These are phyloP conservation scores for Chaetomium cochliodes DNA, from an alignment of 495 filamentous ascomycete species.

Conservation along the genomic window DNA sequence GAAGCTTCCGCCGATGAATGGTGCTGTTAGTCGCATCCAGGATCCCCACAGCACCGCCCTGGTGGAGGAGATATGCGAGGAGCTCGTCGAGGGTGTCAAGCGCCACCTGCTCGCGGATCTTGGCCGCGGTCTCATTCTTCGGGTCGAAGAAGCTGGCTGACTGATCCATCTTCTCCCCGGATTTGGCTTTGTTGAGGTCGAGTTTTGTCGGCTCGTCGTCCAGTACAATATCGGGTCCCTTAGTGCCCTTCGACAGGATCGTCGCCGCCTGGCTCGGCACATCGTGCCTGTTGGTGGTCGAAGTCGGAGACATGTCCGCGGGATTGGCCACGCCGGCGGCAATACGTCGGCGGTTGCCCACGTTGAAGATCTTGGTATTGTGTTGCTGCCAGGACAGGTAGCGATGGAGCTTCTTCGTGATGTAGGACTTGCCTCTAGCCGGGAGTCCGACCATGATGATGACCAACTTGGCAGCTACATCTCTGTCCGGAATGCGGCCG, in stretches of 20 bases:
- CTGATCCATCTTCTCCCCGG: slow-evolving; percentile 69
- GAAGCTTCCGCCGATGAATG: slow-evolving; percentile 72
- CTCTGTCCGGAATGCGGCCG: slow-evolving; percentile 83
- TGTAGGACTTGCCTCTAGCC: slow-evolving; percentile 93
- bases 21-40: slow-evolving; percentile 98
- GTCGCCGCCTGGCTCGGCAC: slow-evolving; percentile 47
- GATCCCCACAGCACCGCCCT: slow-evolving; percentile 92
- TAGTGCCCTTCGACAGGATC: slow-evolving; percentile 48
- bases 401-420: slow-evolving; percentile 93
- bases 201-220: slow-evolving; percentile 37
- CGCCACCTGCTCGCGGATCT: slow-evolving; percentile 85
- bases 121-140: slow-evolving; percentile 74
- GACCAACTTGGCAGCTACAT: slow-evolving; percentile 92
- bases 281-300: slow-evolving; percentile 33
- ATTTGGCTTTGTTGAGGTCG: slow-evolving; percentile 33
- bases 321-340: slow-evolving; percentile 57
- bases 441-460: slow-evolving; percentile 98
- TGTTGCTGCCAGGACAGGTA: slow-evolving; percentile 98
- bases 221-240: slow-evolving; percentile 38
- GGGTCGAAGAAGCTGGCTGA: slow-evolving; percentile 94
- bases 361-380: slow-evolving; percentile 93
- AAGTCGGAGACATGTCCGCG: slow-evolving; percentile 28
- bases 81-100: slow-evolving; percentile 90
- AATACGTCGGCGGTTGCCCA: slow-evolving; percentile 83
- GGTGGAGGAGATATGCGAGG: slow-evolving; percentile 77